phyloP scores from a whole-genome alignment of 192 early-diverging fungal species.

The Gorgonomyces haynaldii region DNA sequence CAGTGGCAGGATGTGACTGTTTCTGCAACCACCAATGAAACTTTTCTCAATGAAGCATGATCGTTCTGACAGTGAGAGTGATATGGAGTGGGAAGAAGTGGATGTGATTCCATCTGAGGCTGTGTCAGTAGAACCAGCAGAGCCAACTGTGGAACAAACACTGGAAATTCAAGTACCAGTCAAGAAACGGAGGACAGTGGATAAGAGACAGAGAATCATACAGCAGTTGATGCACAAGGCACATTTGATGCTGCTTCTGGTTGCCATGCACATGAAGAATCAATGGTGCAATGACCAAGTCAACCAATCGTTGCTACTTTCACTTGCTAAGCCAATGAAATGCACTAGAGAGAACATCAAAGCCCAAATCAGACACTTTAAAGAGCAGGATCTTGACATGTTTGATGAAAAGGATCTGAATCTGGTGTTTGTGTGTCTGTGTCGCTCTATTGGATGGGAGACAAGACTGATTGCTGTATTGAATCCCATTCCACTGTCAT shows the following conservation, averaged over 20 bases:
- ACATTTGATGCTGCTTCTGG: neutral
- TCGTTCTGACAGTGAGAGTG: too few species aligned
- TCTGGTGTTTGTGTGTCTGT: slow-evolving; percentile 30
- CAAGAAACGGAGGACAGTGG: neutral
- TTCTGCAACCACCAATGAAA: slow-evolving; percentile 30
- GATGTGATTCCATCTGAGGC: neutral
- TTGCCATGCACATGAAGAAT: neutral
- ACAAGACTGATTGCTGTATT: slow-evolving; percentile 53
- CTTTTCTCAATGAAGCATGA: too few species aligned
- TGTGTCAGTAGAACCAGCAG: neutral
- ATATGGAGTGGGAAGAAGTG: neutral
- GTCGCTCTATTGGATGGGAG: slow-evolving; percentile 36
- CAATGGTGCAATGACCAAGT: neutral
- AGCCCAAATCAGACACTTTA: neutral
- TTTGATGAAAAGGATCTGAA: neutral
- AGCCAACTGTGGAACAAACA: neutral
- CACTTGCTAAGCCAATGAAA: neutral
- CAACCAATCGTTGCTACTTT: neutral
- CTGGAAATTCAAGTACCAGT: neutral
- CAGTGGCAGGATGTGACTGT: slow-evolving; percentile 84
- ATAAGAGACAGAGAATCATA: neutral
- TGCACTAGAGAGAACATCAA: neutral
- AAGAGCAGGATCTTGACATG: neutral
- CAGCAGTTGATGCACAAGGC: neutral
- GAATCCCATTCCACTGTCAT: slow-evolving; percentile 50